These are phyloP conservation scores for Trametes maxima DNA, from an alignment of 768 basidiomycete genomes.

Conservation along the genomic window DNA sequence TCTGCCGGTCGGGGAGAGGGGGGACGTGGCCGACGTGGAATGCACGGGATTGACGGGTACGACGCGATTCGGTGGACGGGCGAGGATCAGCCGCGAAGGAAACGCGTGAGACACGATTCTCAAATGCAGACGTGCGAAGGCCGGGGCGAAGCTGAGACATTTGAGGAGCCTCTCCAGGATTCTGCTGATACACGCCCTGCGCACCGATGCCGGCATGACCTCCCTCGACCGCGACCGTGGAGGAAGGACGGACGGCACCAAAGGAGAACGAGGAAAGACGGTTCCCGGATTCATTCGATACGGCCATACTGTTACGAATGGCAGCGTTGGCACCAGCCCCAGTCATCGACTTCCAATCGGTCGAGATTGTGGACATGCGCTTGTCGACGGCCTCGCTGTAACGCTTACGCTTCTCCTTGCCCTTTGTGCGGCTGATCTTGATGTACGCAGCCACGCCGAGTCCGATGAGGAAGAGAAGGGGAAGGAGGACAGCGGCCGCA, in stretches of 20 bases:
- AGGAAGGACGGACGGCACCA: slow-evolving; percentile 51
- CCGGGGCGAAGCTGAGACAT: slow-evolving; percentile 56
- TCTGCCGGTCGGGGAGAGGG: slow-evolving; percentile 42
- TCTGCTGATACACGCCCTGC: slow-evolving; percentile 23
- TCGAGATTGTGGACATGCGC: slow-evolving; percentile 81
- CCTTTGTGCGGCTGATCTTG: slow-evolving; percentile 51
- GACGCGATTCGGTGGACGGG: slow-evolving; percentile 47
- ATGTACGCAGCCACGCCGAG: slow-evolving; percentile 51
- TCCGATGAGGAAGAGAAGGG: slow-evolving; percentile 59
- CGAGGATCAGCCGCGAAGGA: slow-evolving; percentile 69
- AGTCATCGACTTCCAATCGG: slow-evolving; percentile 77
- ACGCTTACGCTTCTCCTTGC: slow-evolving; percentile 52
- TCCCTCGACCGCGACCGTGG: slow-evolving; percentile 47
- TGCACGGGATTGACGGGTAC: slow-evolving; percentile 40
- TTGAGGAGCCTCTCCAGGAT: slow-evolving; percentile 26
- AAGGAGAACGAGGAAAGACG: slow-evolving; percentile 56
- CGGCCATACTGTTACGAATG: slow-evolving; percentile 68
- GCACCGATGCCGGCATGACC: slow-evolving; percentile 47
- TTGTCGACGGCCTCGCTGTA: slow-evolving; percentile 74
- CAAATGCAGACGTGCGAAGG: slow-evolving; percentile 49
- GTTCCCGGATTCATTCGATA: slow-evolving; percentile 37
- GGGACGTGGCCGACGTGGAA: slow-evolving; percentile 45
- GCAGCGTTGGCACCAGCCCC: slow-evolving; percentile 72
- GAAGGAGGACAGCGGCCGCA: slow-evolving; percentile 64
- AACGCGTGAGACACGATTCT: slow-evolving; percentile 59